Evolutionary conservation across 2,329 filamentous ascomycete species (phyloP).

Genomic region (Epichloe coenophiala): DNA sequence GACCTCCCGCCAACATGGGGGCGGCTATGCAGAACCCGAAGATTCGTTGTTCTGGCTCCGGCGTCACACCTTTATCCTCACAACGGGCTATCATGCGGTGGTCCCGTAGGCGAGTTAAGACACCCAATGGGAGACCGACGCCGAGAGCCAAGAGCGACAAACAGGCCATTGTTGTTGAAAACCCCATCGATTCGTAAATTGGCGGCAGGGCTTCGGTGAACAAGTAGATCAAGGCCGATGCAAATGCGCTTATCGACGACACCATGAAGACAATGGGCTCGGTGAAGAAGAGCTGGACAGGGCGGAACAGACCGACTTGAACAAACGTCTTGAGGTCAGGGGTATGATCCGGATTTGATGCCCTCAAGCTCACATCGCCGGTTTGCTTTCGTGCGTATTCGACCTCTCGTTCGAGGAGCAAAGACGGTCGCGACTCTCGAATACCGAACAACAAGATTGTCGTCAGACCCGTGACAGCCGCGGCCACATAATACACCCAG

Average conservation of each 20-base stretch:
- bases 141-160: background rate
- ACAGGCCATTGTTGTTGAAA: background rate
- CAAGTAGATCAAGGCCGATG: background rate
- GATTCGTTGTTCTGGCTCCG: background rate
- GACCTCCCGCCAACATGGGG: background rate
- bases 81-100: background rate
- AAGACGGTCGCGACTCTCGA: background rate
- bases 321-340: background rate
- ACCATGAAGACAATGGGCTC: constrained; percentile 1
- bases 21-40: background rate
- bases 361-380: background rate
- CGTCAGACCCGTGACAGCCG: background rate
- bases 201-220: background rate
- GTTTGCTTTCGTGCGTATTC: background rate
- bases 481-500: background rate
- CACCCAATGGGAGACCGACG: background rate
- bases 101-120: background rate
- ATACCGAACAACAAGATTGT: background rate
- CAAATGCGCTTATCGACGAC: background rate
- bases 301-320: background rate
- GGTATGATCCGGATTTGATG: background rate
- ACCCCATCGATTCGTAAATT: background rate
- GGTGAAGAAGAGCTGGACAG: background rate
- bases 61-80: background rate
- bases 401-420: background rate